Evolutionary conservation across 2,329 filamentous ascomycete genomes (phyloP).

Genomic region (Diaporthe citriasiana): DNA sequence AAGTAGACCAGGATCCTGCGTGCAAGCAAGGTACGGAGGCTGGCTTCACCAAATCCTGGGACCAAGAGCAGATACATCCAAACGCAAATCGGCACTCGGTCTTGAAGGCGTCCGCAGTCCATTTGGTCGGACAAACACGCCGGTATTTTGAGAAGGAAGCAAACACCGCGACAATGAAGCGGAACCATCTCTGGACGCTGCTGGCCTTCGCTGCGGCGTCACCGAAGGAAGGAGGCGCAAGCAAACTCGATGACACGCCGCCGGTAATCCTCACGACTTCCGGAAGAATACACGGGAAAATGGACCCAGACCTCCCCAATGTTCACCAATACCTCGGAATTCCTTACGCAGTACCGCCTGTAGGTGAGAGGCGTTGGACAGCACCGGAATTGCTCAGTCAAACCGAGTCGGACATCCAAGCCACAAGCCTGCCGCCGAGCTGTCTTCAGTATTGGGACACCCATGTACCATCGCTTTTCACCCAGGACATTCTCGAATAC

Average conservation of each 20-base stretch:
- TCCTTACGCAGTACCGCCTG: conserved; percentile 50
- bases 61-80: background rate
- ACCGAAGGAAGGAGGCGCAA: background rate
- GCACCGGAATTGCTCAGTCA: conserved; percentile 44
- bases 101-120: background rate
- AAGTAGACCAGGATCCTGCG: background rate
- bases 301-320: conserved; percentile 37
- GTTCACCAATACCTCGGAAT: conserved; percentile 50
- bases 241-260: background rate
- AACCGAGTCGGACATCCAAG: conserved; percentile 42
- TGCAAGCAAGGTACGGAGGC: background rate
- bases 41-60: background rate
- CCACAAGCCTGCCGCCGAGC: conserved; percentile 43
- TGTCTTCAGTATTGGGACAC: conserved; percentile 45
- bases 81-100: background rate
- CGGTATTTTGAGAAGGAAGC: background rate
- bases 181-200: background rate
- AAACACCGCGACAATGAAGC: background rate
- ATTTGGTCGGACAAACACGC: background rate
- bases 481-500: conserved; percentile 45
- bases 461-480: conserved; percentile 29
- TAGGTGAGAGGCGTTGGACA: conserved; percentile 46
- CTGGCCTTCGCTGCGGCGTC: background rate
- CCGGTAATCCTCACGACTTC: conserved; percentile 20
- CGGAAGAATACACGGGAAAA: conserved; percentile 42